Conservation (phyloP, 768 basidiomycete species). For the Lactarius indigo region DNA sequence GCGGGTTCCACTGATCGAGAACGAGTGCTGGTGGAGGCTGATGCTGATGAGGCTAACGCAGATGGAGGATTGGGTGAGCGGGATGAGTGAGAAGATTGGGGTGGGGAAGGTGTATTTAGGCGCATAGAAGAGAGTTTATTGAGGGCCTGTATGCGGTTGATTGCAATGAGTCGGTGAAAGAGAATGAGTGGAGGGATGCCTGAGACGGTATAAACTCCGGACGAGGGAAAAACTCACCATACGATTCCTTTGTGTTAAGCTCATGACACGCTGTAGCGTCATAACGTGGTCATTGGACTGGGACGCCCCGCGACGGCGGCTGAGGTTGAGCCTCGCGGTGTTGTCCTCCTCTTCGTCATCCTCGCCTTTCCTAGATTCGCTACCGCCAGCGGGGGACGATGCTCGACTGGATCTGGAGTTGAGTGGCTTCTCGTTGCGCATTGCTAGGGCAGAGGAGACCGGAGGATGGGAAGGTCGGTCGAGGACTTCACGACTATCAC, state of each 20-base stretch:
- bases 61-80: constrained; percentile 28
- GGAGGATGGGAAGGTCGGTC: constrained; percentile 35
- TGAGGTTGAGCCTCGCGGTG: constrained; percentile 46
- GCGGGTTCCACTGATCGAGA: constrained; percentile 30
- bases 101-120: constrained; percentile 53
- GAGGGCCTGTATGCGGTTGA: constrained; percentile 19
- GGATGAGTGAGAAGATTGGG: constrained; percentile 37
- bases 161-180: neutral
- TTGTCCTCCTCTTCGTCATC: constrained; percentile 57
- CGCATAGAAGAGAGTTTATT: constrained; percentile 59
- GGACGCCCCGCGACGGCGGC: constrained; percentile 32
- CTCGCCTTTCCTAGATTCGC: constrained; percentile 49
- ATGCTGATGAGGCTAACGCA: constrained; percentile 27
- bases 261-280: constrained; percentile 66
- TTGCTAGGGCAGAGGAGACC: constrained; percentile 33
- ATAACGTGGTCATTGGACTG: constrained; percentile 48
- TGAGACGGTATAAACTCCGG: neutral
- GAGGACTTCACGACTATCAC: constrained; percentile 37
- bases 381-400: constrained; percentile 36
- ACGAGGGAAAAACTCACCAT: constrained; percentile 47
- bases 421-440: constrained; percentile 39
- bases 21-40: constrained; percentile 32
- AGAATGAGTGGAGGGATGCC: neutral
- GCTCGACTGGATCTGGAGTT: constrained; percentile 27
- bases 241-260: constrained; percentile 66